Evolutionary conservation across 257 asterid species (phyloP), one percentile per base, ranked within the genome.

Genomic region (Catharanthus roseus): DNA sequence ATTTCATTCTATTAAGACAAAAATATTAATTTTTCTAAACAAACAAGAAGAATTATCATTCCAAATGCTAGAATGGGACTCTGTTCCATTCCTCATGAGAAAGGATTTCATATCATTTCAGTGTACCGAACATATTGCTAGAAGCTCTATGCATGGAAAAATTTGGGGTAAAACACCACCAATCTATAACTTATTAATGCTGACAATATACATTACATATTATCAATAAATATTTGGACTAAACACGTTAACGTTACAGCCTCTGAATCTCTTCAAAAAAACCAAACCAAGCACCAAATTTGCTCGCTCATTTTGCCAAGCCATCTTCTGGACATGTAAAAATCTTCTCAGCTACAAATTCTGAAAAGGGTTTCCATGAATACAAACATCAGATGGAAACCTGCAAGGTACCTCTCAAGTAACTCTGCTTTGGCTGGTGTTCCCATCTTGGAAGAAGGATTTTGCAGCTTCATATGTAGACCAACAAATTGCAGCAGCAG

Each of bases 401-500:
- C 3, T 31, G 38, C 28, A n/a, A 19, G 39, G 21, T 26, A 50
- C 6, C 53, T 6, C 53, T 71, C 72, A 76, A 28, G 68, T 51
- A 42, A 66, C 75, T 55, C 55, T 44, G 47, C 66, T 66, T 55
- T 54, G 54, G 72, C 75, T 51, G 23, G 65, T 16, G 49, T 88
- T 85, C 71, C 42, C 50, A 24, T 89, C 93, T 74, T 87, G 88
- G 82, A 95, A 95, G 82, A 91, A 89, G 70, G 82, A 21, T 84
- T 95, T 95, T 12, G 85, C 85, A 68, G 99, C 91, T 88, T 95
- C 99, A 58, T 95, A 91, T 0, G 96, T 95, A 12, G 99, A 95
- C 97, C 99, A 95, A 83, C 97, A 89, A 77, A 95, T 90, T 24
- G 99, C 99, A 71, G 99, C 97, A 34, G 99, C 99, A 19, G 97